Evolutionary conservation across 2,329 filamentous ascomycete species (phyloP).

Genomic region (Sporothrix inflata): DNA sequence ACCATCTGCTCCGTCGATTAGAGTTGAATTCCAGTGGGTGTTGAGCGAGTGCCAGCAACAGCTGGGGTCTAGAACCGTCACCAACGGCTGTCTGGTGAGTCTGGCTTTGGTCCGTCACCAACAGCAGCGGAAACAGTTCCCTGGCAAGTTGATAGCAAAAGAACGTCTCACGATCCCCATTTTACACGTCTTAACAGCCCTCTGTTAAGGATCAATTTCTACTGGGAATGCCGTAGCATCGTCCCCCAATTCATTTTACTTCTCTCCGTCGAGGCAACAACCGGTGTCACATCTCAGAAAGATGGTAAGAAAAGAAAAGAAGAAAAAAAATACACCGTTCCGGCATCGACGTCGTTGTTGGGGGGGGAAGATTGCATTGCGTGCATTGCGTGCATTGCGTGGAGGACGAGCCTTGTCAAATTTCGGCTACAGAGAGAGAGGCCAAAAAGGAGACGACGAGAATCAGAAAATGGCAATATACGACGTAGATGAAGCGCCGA

Average conservation of each 20-base stretch:
- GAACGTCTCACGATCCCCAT: not conserved
- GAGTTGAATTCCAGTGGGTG: not conserved
- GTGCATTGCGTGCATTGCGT: no score
- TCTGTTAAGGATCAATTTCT: not conserved
- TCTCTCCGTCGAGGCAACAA: not conserved
- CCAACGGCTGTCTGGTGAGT: no score
- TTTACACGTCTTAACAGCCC: not conserved
- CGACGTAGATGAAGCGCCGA: not conserved
- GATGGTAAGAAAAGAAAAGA: no score
- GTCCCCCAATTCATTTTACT: constrained; percentile 2
- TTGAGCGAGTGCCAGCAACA: not conserved
- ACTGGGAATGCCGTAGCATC: not conserved
- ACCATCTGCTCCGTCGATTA: not conserved
- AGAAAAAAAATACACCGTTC: not conserved
- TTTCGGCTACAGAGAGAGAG: not conserved
- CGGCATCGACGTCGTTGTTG: not conserved
- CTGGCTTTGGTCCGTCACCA: not conserved
- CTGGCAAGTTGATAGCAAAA: no score
- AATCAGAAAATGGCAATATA: not conserved
- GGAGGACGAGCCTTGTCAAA: not conserved
- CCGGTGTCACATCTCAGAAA: constrained; percentile 12
- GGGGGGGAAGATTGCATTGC: no score
- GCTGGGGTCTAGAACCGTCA: not conserved
- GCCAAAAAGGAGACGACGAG: not conserved
- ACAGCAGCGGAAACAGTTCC: not conserved